phyloP scores from a whole-genome alignment of 345 rosid genomes.

The Salix koriyanagi region DNA sequence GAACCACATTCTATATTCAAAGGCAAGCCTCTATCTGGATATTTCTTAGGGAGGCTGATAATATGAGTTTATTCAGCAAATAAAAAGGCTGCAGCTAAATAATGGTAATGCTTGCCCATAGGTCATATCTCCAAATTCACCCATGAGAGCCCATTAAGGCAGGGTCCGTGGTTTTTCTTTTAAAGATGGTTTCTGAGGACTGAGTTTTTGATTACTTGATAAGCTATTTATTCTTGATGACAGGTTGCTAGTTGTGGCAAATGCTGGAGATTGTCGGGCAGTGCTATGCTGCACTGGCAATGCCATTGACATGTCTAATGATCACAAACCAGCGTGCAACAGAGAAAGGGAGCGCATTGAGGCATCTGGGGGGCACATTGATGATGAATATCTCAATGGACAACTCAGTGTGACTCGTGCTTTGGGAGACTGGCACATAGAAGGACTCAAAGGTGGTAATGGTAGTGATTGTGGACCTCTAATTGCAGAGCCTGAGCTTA shows the following conservation, averaged over 20 bases:
- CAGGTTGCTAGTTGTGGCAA: constrained; percentile 81
- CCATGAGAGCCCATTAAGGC: background rate
- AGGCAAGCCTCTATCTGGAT: background rate
- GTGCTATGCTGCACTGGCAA: constrained; percentile 71
- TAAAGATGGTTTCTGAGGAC: background rate
- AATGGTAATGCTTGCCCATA: background rate
- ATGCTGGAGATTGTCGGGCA: constrained; percentile 89
- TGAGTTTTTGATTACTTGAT: background rate
- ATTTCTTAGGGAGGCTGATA: background rate
- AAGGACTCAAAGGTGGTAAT: constrained; percentile 63
- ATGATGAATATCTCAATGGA: constrained; percentile 75
- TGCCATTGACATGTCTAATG: constrained; percentile 83
- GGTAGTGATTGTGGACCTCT: constrained; percentile 61
- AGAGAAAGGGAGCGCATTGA: constrained; percentile 65
- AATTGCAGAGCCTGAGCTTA: constrained; percentile 80
- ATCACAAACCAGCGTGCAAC: constrained; percentile 72
- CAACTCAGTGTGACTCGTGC: constrained; percentile 83
- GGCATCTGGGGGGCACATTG: constrained; percentile 64
- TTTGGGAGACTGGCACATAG: constrained; percentile 89
- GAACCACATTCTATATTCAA: background rate
- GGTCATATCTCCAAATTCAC: background rate
- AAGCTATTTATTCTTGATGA: constrained; percentile 13
- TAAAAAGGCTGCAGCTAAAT: background rate
- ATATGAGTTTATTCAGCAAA: background rate
- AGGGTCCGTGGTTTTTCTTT: background rate